Evolutionary conservation across 805 yeast species (phyloP).

Genomic region (Ogataea ramenticola): DNA sequence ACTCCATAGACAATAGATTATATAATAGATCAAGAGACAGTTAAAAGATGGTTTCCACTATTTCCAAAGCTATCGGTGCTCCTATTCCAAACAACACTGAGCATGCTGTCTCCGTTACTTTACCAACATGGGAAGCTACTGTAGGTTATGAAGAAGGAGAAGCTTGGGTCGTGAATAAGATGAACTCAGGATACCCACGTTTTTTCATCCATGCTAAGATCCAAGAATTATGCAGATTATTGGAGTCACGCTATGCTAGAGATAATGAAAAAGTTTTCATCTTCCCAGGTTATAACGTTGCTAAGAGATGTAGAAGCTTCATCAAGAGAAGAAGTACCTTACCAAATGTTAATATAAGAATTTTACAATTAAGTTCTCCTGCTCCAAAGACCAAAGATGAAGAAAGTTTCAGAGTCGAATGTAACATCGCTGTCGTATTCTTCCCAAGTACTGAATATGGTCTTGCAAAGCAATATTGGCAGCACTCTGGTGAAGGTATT

Average conservation of each 20-base stretch:
- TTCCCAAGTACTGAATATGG: conserved; percentile 53
- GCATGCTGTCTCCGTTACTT: conserved; percentile 91
- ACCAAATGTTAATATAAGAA: conserved; percentile 39
- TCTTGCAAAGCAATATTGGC: conserved; percentile 88
- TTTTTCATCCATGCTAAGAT: conserved; percentile 64
- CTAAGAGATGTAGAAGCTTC: conserved; percentile 80
- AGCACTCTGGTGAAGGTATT: conserved; percentile 94
- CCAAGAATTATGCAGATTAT: conserved; percentile 43
- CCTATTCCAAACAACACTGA: conserved; percentile 85
- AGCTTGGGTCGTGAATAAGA: conserved; percentile 65
- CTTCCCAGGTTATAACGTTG: conserved; percentile 72
- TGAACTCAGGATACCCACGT: conserved; percentile 88
- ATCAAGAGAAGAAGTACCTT: conserved; percentile 40
- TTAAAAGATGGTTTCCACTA: background rate
- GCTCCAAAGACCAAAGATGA: conserved; percentile 58
- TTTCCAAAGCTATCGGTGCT: conserved; percentile 45
- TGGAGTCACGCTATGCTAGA: conserved; percentile 69
- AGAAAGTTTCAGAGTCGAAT: conserved; percentile 50
- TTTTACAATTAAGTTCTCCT: conserved; percentile 67
- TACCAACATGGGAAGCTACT: conserved; percentile 93
- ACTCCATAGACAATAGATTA: too few relatives aligned
- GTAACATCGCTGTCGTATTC: conserved; percentile 73
- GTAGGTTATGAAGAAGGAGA: conserved; percentile 92
- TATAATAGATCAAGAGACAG: too few relatives aligned
- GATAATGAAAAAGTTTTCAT: conserved; percentile 69